Evolutionary conservation across 2,329 filamentous ascomycete genomes (phyloP), one percentile per base, ranked within the genome.

Genomic region (Dothistroma septosporum): DNA sequence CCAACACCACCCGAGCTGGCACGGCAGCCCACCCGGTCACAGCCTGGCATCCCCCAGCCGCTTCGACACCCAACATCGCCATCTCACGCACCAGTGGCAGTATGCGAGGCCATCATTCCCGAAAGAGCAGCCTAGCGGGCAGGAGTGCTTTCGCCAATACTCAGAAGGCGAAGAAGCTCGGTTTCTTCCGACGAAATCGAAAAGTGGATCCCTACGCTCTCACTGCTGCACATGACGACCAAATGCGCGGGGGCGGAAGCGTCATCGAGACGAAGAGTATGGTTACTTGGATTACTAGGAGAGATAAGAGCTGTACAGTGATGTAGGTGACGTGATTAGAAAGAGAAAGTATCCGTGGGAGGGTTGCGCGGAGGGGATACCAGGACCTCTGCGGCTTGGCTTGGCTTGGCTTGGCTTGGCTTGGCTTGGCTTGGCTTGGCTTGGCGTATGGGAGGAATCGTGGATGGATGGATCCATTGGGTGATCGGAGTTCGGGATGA

Each of bases 31-130:
- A 75, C 56, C 72, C 72, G 1, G 64, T 75, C 54, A 73, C 69
- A 5, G 71, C 65, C 1, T 75, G 73, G 73, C 69, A 70, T 62
- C 73, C 73, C 7, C 72, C 72, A 3, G 71, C 71, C 1, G 60
- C 65, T 19, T 60, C 61, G 2, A 59, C 64, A 6, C 11, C 50
- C 2, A 24, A 24, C 14, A 52, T 16, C 19, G 37, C 49, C 10
- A n/a, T 50, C 19, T 44, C 55, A 0, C 53, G 52, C 32, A 66
- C 60, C n/a, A 64, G 58, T 44, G 62, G 62, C 4, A 63, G 56
- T 14, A 41, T 55, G 50, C 41, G 37, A 9, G 55, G 24, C 14
- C 59, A 63, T 47, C 48, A 53, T 21, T 55, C 54, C 1, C 41
- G 67, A 28, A 67, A 66, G 58, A 68, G 60, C 49, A 66, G 64